phyloP scores from a whole-genome alignment of 2,329 filamentous ascomycete genomes.

The Cytospora leucostoma region DNA sequence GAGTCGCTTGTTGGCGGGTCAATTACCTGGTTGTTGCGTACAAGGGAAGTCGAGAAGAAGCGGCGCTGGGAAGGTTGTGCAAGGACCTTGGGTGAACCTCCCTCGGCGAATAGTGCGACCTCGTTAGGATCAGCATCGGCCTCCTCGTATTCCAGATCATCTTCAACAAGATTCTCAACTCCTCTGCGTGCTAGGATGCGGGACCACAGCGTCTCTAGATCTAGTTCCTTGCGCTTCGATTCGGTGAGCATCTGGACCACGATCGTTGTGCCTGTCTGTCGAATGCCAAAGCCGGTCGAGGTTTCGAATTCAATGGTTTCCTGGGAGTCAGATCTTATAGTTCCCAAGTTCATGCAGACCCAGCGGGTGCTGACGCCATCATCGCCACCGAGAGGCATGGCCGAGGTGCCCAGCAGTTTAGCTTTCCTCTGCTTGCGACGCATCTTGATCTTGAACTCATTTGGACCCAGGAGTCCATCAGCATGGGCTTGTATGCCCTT shows the following conservation, averaged over 20 bases:
- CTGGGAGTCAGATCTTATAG: conserved; percentile 58
- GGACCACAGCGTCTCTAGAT: conserved; percentile 56
- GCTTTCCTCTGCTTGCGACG: conserved; percentile 78
- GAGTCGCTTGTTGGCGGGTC: conserved; percentile 18
- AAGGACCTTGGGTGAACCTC: conserved; percentile 20
- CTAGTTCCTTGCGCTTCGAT: conserved; percentile 52
- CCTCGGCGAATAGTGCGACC: conserved; percentile 22
- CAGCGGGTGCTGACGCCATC: conserved; percentile 91
- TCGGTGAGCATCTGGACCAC: conserved; percentile 62
- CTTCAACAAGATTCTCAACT: conserved; percentile 17
- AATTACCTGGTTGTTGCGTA: conserved; percentile 27
- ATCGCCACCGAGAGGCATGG: conserved; percentile 65
- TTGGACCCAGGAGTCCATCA: conserved; percentile 84
- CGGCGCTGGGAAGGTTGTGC: conserved; percentile 26
- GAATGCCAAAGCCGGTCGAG: conserved; percentile 75
- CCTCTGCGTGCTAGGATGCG: conserved; percentile 37
- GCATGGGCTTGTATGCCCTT: conserved; percentile 75
- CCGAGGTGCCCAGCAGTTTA: conserved; percentile 73
- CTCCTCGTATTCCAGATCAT: conserved; percentile 28
- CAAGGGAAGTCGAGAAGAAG: conserved; percentile 30
- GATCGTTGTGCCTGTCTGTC: conserved; percentile 51
- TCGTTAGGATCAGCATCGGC: conserved; percentile 28
- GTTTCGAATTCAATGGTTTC: conserved; percentile 48
- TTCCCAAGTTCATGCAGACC: conserved; percentile 90
- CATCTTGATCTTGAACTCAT: conserved; percentile 87